phyloP scores from a whole-genome alignment of 2,329 filamentous ascomycete genomes.

The Moelleriella libera region DNA sequence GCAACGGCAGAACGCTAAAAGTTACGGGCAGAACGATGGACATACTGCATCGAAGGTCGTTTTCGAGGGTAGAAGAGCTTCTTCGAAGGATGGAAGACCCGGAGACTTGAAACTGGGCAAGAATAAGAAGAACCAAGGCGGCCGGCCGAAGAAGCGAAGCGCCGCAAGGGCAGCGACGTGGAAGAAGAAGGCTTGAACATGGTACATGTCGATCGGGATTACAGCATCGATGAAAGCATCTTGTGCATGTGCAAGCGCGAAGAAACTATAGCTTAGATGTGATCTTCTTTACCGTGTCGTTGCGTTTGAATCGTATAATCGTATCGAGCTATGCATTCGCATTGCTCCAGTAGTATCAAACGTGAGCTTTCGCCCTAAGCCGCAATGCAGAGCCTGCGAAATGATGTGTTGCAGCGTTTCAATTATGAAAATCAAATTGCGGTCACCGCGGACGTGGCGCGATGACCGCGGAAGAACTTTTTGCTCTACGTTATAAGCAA shows the following conservation, averaged over 20 bases:
- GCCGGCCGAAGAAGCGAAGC: slow-evolving; percentile 22
- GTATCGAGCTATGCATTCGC: too few relatives aligned
- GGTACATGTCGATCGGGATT: not conserved
- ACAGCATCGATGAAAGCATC: not conserved
- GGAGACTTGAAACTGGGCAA: slow-evolving; percentile 35
- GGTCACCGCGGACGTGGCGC: too few relatives aligned
- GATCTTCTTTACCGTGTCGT: too few relatives aligned
- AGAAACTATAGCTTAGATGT: too few relatives aligned
- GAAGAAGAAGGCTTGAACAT: slow-evolving; percentile 22
- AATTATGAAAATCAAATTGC: too few relatives aligned
- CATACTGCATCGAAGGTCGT: slow-evolving; percentile 45
- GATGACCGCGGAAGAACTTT: too few relatives aligned
- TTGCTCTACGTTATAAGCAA: too few relatives aligned
- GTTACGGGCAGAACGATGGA: slow-evolving; percentile 8
- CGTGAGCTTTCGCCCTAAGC: too few relatives aligned
- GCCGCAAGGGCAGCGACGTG: slow-evolving; percentile 27
- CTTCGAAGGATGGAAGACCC: slow-evolving; percentile 47
- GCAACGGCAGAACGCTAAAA: slow-evolving; percentile 19
- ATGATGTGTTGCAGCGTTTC: too few relatives aligned
- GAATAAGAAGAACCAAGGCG: slow-evolving; percentile 38
- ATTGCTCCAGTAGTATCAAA: too few relatives aligned
- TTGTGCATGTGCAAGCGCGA: not conserved
- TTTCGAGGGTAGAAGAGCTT: slow-evolving; percentile 72
- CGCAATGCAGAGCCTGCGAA: too few relatives aligned
- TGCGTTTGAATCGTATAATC: too few relatives aligned